Conservation (phyloP, 192 early-diverging fungal species). For the Gaertneriomyces semiglobifer region DNA sequence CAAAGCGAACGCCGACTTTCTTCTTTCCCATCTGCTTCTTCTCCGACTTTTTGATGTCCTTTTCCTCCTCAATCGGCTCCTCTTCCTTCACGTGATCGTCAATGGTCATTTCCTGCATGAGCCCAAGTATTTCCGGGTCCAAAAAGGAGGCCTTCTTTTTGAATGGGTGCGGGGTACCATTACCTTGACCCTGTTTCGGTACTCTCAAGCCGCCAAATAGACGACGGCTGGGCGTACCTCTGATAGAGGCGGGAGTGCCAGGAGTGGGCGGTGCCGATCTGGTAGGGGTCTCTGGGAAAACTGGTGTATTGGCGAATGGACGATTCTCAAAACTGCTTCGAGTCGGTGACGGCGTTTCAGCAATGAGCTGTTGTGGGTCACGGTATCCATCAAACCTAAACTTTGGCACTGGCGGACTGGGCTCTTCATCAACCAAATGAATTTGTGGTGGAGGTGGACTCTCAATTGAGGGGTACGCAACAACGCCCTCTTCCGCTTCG, state of each 20-base stretch:
- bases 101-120: neutral
- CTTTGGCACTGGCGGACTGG: constrained; percentile 2
- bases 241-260: too few relatives aligned
- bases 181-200: too few relatives aligned
- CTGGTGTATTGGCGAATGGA: constrained; percentile 5
- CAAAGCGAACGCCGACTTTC: constrained; percentile 12
- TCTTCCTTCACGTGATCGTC: neutral
- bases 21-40: constrained; percentile 1
- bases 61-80: neutral
- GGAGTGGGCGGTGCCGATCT: too few relatives aligned
- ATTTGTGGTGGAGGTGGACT: constrained; percentile 2
- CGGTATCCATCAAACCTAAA: constrained; percentile 2
- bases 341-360: constrained; percentile 2
- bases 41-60: neutral
- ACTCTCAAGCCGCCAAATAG: too few relatives aligned
- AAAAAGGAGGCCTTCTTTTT: too few relatives aligned
- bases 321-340: neutral
- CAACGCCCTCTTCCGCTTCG: too few relatives aligned
- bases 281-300: constrained; percentile 7
- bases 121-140: neutral
- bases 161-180: too few relatives aligned
- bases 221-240: too few relatives aligned
- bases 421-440: constrained; percentile 5
- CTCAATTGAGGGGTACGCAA: too few relatives aligned
- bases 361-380: neutral